A percentile compares a stretch with the other conserved stretches of the same genome.
phyloP scores from a whole-genome alignment of 768 basidiomycete species.

The Steccherinum ochraceum region DNA sequence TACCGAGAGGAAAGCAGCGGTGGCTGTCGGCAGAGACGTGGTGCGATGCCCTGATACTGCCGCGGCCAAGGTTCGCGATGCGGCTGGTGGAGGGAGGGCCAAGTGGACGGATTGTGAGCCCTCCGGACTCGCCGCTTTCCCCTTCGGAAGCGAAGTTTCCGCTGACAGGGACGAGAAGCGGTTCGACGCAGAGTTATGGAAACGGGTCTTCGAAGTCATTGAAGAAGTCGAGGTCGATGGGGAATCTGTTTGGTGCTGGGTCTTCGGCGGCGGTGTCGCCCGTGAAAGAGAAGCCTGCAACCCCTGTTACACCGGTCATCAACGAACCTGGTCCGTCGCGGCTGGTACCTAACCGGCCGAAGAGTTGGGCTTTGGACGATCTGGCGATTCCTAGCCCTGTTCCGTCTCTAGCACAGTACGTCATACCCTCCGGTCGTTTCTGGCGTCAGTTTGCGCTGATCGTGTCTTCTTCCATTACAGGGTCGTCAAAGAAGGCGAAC shows the following conservation, averaged over 20 bases:
- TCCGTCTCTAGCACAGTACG: slow-evolving; percentile 47
- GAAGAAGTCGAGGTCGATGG: slow-evolving; percentile 18
- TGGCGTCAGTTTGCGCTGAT: not conserved
- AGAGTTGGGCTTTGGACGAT: slow-evolving; percentile 57
- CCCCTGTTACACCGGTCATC: not conserved
- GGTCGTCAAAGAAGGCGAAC: slow-evolving; percentile 59
- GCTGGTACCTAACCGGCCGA: slow-evolving; percentile 35
- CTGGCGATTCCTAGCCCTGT: slow-evolving; percentile 51
- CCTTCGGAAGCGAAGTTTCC: slow-evolving; percentile 9
- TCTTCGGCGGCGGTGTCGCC: not conserved
- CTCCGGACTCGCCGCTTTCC: slow-evolving; percentile 39
- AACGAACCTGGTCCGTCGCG: not conserved
- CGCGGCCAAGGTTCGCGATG: slow-evolving; percentile 60
- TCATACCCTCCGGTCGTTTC: slow-evolving; percentile 3
- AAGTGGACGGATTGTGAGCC: slow-evolving; percentile 37
- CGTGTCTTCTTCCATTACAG: slow-evolving; percentile 17
- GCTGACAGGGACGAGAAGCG: not conserved
- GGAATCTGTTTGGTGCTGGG: slow-evolving; percentile 26
- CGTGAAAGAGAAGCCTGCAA: not conserved
- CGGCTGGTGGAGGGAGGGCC: slow-evolving; percentile 31
- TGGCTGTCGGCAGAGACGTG: slow-evolving; percentile 75
- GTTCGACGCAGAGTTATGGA: not conserved
- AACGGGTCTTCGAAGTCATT: slow-evolving; percentile 6
- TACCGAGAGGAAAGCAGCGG: slow-evolving; percentile 44
- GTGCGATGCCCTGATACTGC: slow-evolving; percentile 77